phyloP scores from a whole-genome alignment of 805 yeast genomes.

The Zygotorulaspora chibaensis region DNA sequence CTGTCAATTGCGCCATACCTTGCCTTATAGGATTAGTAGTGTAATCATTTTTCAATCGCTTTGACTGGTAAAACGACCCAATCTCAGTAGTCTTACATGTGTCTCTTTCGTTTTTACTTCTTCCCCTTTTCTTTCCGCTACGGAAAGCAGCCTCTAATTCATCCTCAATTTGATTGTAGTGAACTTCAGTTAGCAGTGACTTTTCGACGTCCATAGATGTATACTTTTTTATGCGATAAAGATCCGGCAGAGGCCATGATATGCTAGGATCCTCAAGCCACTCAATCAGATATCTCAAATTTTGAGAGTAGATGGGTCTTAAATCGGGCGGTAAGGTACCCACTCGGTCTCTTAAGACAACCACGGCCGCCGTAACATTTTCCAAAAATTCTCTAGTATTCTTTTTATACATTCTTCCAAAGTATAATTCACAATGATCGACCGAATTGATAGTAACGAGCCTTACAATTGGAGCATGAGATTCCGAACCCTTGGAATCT shows the following conservation, averaged over 20 bases:
- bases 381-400: conserved; percentile 47
- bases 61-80: conserved; percentile 48
- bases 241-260: conserved; percentile 78
- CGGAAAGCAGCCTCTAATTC: conserved; percentile 41
- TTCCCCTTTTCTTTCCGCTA: conserved; percentile 29
- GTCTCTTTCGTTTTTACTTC: conserved; percentile 15
- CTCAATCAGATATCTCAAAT: conserved; percentile 54
- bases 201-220: conserved; percentile 74
- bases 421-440: conserved; percentile 68
- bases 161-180: conserved; percentile 44
- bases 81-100: conserved; percentile 7
- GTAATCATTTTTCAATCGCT: conserved; percentile 62
- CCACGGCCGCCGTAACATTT: conserved; percentile 74
- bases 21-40: conserved; percentile 64
- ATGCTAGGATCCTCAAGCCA: conserved; percentile 50
- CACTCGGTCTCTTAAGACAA: conserved; percentile 72
- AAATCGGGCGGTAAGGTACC: conserved; percentile 80
- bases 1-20: conserved; percentile 45
- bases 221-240: conserved; percentile 58
- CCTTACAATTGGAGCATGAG: conserved; percentile 54
- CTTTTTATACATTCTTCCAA: conserved; percentile 35
- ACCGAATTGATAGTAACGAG: conserved; percentile 75
- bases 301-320: conserved; percentile 66
- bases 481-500: conserved; percentile 23
- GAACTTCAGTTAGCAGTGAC: conserved; percentile 70